Percentiles rank a stretch among this genome's conserved stretches.
These are phyloP conservation scores for Camptophora hylomeconis DNA, from an alignment of 2,329 filamentous ascomycete genomes.

Conservation along the genomic window DNA sequence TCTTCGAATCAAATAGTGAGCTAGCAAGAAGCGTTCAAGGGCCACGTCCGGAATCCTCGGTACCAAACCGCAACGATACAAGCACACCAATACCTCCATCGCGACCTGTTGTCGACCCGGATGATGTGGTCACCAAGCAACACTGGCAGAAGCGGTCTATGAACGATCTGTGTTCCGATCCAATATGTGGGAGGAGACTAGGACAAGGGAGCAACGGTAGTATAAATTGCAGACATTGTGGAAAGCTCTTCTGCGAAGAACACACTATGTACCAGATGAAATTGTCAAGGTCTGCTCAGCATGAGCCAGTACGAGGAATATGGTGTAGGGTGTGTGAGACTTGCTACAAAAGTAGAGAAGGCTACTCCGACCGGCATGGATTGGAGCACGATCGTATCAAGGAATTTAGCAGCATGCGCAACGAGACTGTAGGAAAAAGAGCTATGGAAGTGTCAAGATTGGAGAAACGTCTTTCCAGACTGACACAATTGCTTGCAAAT, in stretches of 20 bases:
- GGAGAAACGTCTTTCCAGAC: constrained; percentile 80
- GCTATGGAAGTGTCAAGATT: constrained; percentile 78
- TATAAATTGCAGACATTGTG: constrained; percentile 89
- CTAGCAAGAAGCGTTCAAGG: constrained; percentile 26
- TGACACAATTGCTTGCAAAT: constrained; percentile 71
- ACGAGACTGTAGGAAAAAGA: constrained; percentile 68
- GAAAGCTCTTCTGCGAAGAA: constrained; percentile 85
- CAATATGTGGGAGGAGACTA: constrained; percentile 66
- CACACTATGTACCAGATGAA: constrained; percentile 99
- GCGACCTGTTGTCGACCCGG: constrained; percentile 50
- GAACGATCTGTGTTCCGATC: constrained; percentile 75
- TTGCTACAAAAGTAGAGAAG: constrained; percentile 93
- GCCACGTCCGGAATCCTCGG: constrained; percentile 18
- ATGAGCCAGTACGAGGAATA: constrained; percentile 78
- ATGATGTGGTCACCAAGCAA: constrained; percentile 72
- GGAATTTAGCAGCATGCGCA: constrained; percentile 57
- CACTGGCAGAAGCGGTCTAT: constrained; percentile 76
- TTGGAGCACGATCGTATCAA: constrained; percentile 57
- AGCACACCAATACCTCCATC: constrained; percentile 17
- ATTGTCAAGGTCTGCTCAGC: constrained; percentile 72
- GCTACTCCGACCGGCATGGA: constrained; percentile 82
- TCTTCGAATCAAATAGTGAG: constrained; percentile 84
- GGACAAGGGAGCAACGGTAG: constrained; percentile 61
- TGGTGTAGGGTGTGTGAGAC: constrained; percentile 97
- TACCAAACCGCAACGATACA: constrained; percentile 18